These are phyloP conservation scores for Obba rivulosa DNA, from an alignment of 768 basidiomycete species.

Conservation along the genomic window DNA sequence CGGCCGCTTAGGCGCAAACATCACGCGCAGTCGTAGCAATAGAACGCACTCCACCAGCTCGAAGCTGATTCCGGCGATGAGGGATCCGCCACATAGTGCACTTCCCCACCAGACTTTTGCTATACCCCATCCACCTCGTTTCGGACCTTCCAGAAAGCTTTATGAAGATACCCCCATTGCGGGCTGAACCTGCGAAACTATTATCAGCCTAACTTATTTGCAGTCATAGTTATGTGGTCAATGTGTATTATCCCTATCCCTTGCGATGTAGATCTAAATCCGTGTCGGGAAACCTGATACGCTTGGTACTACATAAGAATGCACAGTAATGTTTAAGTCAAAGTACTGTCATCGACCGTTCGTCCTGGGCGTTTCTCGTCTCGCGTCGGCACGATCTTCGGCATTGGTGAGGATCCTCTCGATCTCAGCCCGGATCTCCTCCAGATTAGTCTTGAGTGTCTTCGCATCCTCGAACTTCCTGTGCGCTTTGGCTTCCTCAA, in stretches of 20 bases:
- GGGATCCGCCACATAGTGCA: slow-evolving; percentile 50
- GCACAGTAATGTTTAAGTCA: background rate
- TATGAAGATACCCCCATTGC: background rate
- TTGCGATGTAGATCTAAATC: background rate
- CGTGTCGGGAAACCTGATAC: background rate
- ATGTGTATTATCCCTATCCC: background rate
- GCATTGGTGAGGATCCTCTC: slow-evolving; percentile 50
- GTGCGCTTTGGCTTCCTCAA: slow-evolving; percentile 84
- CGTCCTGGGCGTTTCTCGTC: slow-evolving; percentile 2
- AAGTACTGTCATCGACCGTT: slow-evolving; percentile 5
- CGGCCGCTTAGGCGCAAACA: slow-evolving; percentile 42
- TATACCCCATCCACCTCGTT: slow-evolving; percentile 26
- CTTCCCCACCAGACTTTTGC: slow-evolving; percentile 45
- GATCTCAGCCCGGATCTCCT: slow-evolving; percentile 83
- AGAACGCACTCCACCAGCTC: slow-evolving; percentile 3
- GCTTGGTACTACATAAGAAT: background rate
- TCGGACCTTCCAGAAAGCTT: slow-evolving; percentile 10
- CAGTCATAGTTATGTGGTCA: background rate
- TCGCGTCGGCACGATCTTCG: slow-evolving; percentile 8
- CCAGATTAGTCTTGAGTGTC: slow-evolving; percentile 71
- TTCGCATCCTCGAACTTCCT: slow-evolving; percentile 96
- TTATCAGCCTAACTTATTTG: background rate
- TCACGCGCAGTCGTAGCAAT: slow-evolving; percentile 53
- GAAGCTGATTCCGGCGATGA: slow-evolving; percentile 4
- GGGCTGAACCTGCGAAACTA: too few relatives aligned